These are phyloP conservation scores for Penicillium verhagenii DNA, from an alignment of 495 filamentous ascomycete species.

Conservation along the genomic window DNA sequence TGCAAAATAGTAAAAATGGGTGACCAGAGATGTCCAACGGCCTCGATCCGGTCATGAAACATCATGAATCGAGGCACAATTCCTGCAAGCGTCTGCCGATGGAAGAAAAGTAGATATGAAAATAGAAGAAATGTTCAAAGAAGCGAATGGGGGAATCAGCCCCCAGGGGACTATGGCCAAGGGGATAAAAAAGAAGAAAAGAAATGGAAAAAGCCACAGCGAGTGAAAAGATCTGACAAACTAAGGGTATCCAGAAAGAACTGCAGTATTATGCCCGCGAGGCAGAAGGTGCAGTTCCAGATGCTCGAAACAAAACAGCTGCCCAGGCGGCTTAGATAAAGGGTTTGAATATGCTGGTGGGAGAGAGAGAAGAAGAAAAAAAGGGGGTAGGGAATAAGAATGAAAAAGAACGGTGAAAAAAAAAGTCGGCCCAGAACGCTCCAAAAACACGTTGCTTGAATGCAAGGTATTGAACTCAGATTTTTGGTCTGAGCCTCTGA, in stretches of 20 bases:
- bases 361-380: conserved; percentile 5
- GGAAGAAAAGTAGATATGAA: conserved; percentile 8
- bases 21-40: conserved; percentile 7
- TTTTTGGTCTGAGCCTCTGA: no score
- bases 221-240: conserved; percentile 11
- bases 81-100: conserved; percentile 9
- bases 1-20: background rate
- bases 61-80: conserved; percentile 11
- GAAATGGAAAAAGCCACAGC: conserved; percentile 9
- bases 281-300: conserved; percentile 11
- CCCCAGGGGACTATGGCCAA: conserved; percentile 13
- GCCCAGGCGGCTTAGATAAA: conserved; percentile 28
- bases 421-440: conserved; percentile 20
- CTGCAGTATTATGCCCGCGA: conserved; percentile 27
- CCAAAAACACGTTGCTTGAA: conserved; percentile 16
- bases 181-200: conserved; percentile 10
- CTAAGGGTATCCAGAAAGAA: conserved; percentile 33
- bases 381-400: conserved; percentile 11
- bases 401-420: conserved; percentile 4
- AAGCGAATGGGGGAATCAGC: conserved; percentile 15
- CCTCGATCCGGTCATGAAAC: conserved; percentile 24
- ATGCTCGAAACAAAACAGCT: conserved; percentile 28
- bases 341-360: conserved; percentile 3
- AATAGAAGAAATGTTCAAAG: conserved; percentile 19
- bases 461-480: background rate